Conservation (phyloP, 768 basidiomycete genomes). For the Crassisporium funariophilum region DNA sequence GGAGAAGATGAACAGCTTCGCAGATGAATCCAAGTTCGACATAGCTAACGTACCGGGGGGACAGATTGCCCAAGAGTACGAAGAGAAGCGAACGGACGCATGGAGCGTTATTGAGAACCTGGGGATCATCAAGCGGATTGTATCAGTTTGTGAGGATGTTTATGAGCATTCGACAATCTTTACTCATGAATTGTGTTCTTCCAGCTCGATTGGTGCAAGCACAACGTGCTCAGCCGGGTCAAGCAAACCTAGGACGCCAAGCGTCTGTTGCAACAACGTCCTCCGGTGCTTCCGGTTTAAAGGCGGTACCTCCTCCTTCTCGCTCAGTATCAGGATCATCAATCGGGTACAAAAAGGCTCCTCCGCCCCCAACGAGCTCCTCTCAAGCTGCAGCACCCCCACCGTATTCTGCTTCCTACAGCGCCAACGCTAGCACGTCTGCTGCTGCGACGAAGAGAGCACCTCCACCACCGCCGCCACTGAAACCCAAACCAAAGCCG, state of each 20-base stretch:
- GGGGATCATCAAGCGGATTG: constrained; percentile 78
- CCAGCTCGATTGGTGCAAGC: constrained; percentile 71
- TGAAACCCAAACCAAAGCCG: constrained; percentile 85
- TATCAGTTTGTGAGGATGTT: constrained; percentile 74
- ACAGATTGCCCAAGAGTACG: constrained; percentile 77
- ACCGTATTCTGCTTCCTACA: constrained; percentile 31
- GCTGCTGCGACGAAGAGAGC: constrained; percentile 64
- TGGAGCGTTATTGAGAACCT: constrained; percentile 78
- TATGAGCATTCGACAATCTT: background rate
- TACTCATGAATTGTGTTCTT: background rate
- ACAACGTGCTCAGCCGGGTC: constrained; percentile 35
- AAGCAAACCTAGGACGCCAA: constrained; percentile 31
- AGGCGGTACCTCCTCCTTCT: constrained; percentile 43
- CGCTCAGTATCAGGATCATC: constrained; percentile 32
- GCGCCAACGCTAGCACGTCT: constrained; percentile 24
- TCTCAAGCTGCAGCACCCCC: constrained; percentile 34
- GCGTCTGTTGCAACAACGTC: constrained; percentile 37
- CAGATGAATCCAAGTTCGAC: constrained; percentile 77
- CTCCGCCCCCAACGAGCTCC: constrained; percentile 54
- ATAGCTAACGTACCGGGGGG: constrained; percentile 62
- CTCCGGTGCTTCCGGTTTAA: constrained; percentile 32
- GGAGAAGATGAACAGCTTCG: constrained; percentile 90
- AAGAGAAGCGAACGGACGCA: constrained; percentile 81
- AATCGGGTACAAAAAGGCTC: constrained; percentile 45
- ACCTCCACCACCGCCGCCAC: constrained; percentile 89